A percentile compares a stretch with the other conserved stretches of the same genome.
These are phyloP conservation scores for Beta lomatogona DNA, from an alignment of 179 eudicot genomes.

Conservation along the genomic window DNA sequence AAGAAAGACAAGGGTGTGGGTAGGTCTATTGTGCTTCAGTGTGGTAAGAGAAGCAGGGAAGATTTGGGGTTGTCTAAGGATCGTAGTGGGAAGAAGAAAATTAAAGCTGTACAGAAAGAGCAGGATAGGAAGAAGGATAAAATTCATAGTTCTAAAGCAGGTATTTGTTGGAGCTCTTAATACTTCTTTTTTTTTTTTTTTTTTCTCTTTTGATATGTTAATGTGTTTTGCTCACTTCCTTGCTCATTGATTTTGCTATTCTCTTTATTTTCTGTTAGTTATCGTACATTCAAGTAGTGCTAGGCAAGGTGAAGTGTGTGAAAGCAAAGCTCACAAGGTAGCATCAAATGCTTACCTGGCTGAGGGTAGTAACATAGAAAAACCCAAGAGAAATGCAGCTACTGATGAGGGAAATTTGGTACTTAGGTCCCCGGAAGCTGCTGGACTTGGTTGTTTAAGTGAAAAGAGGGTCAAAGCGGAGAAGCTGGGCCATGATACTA, in stretches of 20 bases:
- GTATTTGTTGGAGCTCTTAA: slow-evolving; percentile 37
- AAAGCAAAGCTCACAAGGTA: slow-evolving; percentile 45
- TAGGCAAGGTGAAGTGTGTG: slow-evolving; percentile 41
- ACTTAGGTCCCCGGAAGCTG: slow-evolving; percentile 33
- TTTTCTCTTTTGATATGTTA: not conserved
- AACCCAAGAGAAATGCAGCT: slow-evolving; percentile 40
- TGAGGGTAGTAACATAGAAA: slow-evolving; percentile 27
- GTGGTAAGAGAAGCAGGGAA: slow-evolving; percentile 60
- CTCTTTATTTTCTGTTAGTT: slow-evolving; percentile 40
- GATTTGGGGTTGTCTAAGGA: slow-evolving; percentile 51
- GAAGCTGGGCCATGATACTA: slow-evolving; percentile 42
- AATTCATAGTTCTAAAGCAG: slow-evolving; percentile 46
- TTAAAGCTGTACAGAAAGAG: slow-evolving; percentile 44
- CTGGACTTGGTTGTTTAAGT: slow-evolving; percentile 35
- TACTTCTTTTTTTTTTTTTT: not conserved
- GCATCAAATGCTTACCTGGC: slow-evolving; percentile 32
- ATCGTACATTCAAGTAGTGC: slow-evolving; percentile 46
- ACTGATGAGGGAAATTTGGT: slow-evolving; percentile 40
- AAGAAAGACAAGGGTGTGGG: slow-evolving; percentile 44
- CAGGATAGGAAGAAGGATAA: slow-evolving; percentile 47
- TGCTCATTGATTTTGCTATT: slow-evolving; percentile 16
- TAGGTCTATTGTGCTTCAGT: slow-evolving; percentile 35
- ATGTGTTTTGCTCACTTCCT: not conserved
- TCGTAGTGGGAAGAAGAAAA: slow-evolving; percentile 61
- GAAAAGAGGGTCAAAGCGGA: slow-evolving; percentile 37